phyloP scores from a whole-genome alignment of 2,329 filamentous ascomycete genomes.

The Colletotrichum gloeosporioides region DNA sequence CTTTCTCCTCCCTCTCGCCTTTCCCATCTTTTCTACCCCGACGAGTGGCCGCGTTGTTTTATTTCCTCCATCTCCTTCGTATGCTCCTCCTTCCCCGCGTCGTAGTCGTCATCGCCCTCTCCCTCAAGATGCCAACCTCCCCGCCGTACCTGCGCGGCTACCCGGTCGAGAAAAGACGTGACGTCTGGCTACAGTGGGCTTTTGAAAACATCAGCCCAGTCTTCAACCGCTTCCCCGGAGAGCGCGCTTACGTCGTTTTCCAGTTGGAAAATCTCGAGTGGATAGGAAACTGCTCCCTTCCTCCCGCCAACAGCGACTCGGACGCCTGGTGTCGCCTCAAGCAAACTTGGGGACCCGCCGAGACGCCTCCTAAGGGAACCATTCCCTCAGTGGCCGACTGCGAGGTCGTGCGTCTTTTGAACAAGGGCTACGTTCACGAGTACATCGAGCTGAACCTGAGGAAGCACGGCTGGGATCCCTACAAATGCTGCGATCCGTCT shows the following conservation, averaged over 20 bases:
- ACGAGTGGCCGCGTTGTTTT: neutral
- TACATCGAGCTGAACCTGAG: neutral
- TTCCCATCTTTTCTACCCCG: neutral
- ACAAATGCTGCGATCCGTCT: neutral
- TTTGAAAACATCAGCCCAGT: neutral
- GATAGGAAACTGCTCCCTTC: neutral
- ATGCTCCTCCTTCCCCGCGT: neutral
- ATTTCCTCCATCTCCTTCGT: neutral
- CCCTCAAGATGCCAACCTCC: neutral
- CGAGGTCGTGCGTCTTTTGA: neutral
- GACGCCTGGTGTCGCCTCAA: neutral
- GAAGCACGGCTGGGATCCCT: neutral
- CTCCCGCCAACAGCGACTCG: neutral
- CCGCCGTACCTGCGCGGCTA: neutral
- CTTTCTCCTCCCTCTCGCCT: neutral
- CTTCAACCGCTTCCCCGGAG: neutral
- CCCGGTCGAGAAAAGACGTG: neutral
- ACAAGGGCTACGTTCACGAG: neutral
- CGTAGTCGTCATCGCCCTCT: neutral
- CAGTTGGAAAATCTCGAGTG: neutral
- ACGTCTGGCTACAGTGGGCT: neutral
- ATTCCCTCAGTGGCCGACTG: neutral
- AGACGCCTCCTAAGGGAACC: neutral
- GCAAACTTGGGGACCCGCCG: neutral
- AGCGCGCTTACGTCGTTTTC: neutral